A percentile compares a stretch with the other conserved stretches of the same genome.
Evolutionary conservation across 169 alveolate genomes (phyloP).

Genomic region (Plasmodium malariae): DNA sequence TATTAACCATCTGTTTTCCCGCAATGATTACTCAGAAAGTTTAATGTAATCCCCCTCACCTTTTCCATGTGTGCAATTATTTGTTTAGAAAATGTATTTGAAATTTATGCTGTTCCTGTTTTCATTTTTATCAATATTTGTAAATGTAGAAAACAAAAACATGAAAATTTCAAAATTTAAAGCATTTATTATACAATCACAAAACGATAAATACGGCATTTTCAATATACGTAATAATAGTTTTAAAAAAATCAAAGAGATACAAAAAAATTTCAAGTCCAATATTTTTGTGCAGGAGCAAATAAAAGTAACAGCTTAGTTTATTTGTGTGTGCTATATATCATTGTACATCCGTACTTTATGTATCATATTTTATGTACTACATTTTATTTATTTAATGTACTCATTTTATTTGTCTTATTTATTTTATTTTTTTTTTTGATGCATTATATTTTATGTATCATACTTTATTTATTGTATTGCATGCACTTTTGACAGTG

Average conservation of each 20-base stretch:
- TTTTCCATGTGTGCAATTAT: background rate
- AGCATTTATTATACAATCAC: constrained; percentile 21
- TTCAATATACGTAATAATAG: background rate
- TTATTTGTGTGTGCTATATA: too few species aligned
- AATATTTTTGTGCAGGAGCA: constrained; percentile 6
- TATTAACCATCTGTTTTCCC: background rate
- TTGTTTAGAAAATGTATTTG: constrained; percentile 12
- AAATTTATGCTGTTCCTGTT: background rate
- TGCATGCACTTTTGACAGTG: too few species aligned
- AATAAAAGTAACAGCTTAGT: constrained; percentile 23
- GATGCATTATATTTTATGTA: too few species aligned
- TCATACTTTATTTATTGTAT: too few species aligned
- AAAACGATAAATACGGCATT: background rate
- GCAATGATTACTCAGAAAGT: too few species aligned
- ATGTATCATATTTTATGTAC: too few species aligned
- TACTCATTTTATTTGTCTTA: too few species aligned
- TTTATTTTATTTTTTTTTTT: too few species aligned
- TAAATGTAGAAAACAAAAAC: constrained; percentile 23
- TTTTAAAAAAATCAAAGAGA: constrained; percentile 12
- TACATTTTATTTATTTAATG: too few species aligned
- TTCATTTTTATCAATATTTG: background rate
- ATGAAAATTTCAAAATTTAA: constrained; percentile 15
- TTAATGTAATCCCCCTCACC: background rate
- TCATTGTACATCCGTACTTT: too few species aligned
- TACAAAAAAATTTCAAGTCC: constrained; percentile 9